Conservation (phyloP, 805 yeast genomes). For the Brettanomyces custersianus region DNA sequence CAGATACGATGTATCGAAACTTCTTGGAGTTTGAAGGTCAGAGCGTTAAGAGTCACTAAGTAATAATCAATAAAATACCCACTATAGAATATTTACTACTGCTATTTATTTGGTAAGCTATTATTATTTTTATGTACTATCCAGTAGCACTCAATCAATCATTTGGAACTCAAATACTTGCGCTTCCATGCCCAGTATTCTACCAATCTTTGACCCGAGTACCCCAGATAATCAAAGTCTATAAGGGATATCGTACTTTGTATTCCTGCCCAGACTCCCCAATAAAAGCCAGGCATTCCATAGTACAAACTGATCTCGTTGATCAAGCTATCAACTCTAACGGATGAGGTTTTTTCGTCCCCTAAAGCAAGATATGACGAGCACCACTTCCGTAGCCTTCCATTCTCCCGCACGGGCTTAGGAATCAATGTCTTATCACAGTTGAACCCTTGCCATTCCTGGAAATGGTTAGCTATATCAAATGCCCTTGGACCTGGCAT, state of each 20-base stretch:
- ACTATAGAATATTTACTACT: too few species aligned
- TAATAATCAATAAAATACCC: too few species aligned
- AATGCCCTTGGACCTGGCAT: constrained; percentile 66
- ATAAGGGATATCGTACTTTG: constrained; percentile 61
- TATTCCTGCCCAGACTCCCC: constrained; percentile 81
- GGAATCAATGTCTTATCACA: constrained; percentile 59
- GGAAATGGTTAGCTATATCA: constrained; percentile 66
- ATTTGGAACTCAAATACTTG: constrained; percentile 12
- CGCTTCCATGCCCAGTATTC: constrained; percentile 69
- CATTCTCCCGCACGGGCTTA: constrained; percentile 33
- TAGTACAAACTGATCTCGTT: constrained; percentile 51
- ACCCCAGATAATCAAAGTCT: constrained; percentile 61
- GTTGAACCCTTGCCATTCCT: constrained; percentile 78
- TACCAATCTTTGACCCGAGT: constrained; percentile 48
- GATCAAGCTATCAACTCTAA: constrained; percentile 33
- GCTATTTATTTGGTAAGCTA: too few species aligned
- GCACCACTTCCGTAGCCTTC: constrained; percentile 48
- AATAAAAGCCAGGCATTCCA: constrained; percentile 76
- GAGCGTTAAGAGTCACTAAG: constrained; percentile 1
- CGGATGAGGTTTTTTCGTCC: constrained; percentile 9
- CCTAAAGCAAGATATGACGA: constrained; percentile 38
- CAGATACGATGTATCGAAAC: constrained; percentile 27
- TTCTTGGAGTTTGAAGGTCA: constrained; percentile 8
- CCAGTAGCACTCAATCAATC: too few species aligned
- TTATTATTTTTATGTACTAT: too few species aligned